Conservation (phyloP, 306 rosid species). For the Vigna trinervia region DNA sequence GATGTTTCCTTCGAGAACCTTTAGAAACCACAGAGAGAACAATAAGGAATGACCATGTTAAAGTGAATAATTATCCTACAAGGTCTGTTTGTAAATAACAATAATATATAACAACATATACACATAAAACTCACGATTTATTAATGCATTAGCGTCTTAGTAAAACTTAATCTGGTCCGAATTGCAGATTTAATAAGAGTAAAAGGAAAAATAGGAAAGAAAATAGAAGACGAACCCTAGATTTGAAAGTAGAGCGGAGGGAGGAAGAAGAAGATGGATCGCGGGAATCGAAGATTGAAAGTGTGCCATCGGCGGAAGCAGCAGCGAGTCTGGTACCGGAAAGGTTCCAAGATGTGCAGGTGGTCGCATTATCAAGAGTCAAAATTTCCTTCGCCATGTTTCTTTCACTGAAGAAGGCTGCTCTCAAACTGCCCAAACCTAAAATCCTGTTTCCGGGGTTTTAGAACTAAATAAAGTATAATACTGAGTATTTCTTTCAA, state of each 20-base stretch:
- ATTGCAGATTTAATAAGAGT: neutral
- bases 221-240: constrained; percentile 53
- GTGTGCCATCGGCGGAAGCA: constrained; percentile 71
- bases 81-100: no score
- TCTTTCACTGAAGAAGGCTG: neutral
- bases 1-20: constrained; percentile 66
- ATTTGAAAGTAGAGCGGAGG: constrained; percentile 63
- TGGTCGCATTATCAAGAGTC: constrained; percentile 65
- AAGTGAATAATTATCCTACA: neutral
- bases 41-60: neutral
- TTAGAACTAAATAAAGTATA: no score
- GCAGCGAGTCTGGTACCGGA: constrained; percentile 67
- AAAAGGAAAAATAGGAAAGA: neutral
- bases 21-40: constrained; percentile 26
- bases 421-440: neutral
- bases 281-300: constrained; percentile 71
- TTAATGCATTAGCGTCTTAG: neutral
- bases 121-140: neutral
- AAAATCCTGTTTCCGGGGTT: neutral
- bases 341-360: constrained; percentile 85
- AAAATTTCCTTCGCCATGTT: constrained; percentile 74
- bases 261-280: constrained; percentile 70
- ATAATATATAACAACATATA: no score
- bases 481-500: no score
- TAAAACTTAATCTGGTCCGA: neutral